These are phyloP conservation scores for Fusarium azukiicola DNA, from an alignment of 2,329 filamentous ascomycete genomes.

Conservation along the genomic window DNA sequence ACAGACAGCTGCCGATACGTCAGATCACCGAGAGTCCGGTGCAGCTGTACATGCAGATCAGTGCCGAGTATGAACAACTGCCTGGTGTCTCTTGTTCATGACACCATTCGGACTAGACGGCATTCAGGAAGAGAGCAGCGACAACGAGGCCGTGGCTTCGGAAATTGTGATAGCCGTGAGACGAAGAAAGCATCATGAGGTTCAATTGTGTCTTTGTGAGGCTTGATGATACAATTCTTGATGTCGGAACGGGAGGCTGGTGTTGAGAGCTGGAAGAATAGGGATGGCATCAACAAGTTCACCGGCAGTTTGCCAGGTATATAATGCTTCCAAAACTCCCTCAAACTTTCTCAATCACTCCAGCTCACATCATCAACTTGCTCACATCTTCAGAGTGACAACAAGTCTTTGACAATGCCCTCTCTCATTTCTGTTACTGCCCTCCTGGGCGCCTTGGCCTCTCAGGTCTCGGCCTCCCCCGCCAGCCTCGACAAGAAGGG, in stretches of 20 bases:
- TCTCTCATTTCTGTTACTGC: slow-evolving; percentile 46
- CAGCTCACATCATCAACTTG: slow-evolving; percentile 45
- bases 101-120: slow-evolving; percentile 42
- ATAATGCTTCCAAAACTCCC: slow-evolving; percentile 46
- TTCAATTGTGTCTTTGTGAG: slow-evolving; percentile 46
- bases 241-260: neutral
- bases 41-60: slow-evolving; percentile 33
- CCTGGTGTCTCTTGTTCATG: slow-evolving; percentile 24
- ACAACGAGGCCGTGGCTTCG: slow-evolving; percentile 9
- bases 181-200: slow-evolving; percentile 2
- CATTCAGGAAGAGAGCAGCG: slow-evolving; percentile 29
- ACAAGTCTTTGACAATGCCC: slow-evolving; percentile 36
- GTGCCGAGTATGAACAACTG: neutral
- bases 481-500: slow-evolving; percentile 43
- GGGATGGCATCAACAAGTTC: neutral
- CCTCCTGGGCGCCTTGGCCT: slow-evolving; percentile 43
- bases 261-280: neutral
- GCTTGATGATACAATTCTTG: slow-evolving; percentile 48
- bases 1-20: slow-evolving; percentile 9
- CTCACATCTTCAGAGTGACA: slow-evolving; percentile 37
- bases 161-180: slow-evolving; percentile 44
- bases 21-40: slow-evolving; percentile 17
- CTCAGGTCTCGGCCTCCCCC: slow-evolving; percentile 41
- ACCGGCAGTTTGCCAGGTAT: slow-evolving; percentile 25
- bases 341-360: slow-evolving; percentile 46